Evolutionary conservation across 176 grass and related monocot genomes (phyloP), one percentile per base, ranked within the genome.

Genomic region (Chrysopogon serrulatus): DNA sequence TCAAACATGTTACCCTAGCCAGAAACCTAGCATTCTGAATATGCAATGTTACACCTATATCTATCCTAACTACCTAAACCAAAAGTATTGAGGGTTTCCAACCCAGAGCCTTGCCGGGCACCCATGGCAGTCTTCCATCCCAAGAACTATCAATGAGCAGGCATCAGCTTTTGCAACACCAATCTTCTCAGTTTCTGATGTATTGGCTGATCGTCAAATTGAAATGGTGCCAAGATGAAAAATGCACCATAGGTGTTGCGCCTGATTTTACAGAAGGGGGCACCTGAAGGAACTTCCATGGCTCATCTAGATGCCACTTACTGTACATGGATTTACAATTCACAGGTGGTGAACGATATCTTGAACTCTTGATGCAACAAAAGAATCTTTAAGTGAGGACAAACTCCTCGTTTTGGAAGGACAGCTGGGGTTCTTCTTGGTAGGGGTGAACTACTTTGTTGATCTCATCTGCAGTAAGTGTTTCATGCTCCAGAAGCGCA

Each of bases 401-500:
- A 83, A 95, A 90, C n/a, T 89, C 92, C 76, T 86, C 90, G 19
- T 91, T 73, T 82, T 93, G 88, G 79, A 91, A 91, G 59, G 91
- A 87, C 74, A 94, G 56, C 27, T 90, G 85, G 11, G 81, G 83
- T 36, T 90, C 89, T 76, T 96, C 83, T 89, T 89, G 86, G 47
- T 90, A 83, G 3, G 90, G 90, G 87, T 93, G 84, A 35, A 95
- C 88, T 64, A 94, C 73, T 88, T 83, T 87, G 36, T 89, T 92
- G 47, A 99, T 99, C 78, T 99, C 97, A 76, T 99, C 97, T 41
- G 91, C 76, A 48, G 74, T 94, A 64, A 99, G 91, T 39, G 97
- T 99, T 91, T 99, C 97, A 68, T 33, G 94, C 79, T 99, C 93
- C 21, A 99, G 84, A 72, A 99, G 86, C 1, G 97, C 97, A 90